Conservation (phyloP, 2,329 filamentous ascomycete genomes). For the Penicillium corylophilum region DNA sequence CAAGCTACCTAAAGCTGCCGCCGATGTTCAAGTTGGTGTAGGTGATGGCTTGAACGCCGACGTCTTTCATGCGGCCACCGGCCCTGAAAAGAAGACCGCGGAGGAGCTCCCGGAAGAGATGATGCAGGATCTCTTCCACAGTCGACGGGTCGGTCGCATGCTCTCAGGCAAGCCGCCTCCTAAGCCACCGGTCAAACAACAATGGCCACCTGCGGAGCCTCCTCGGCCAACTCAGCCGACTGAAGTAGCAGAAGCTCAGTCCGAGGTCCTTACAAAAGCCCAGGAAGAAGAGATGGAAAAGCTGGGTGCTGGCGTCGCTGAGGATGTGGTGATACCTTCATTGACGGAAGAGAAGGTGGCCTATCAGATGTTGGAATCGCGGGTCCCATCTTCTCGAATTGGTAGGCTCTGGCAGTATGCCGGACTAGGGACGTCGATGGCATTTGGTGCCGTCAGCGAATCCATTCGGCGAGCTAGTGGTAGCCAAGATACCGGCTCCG, state of each 20-base stretch:
- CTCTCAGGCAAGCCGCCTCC: slow-evolving; percentile 47
- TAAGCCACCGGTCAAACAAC: neutral
- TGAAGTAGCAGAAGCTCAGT: neutral
- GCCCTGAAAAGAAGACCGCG: slow-evolving; percentile 23
- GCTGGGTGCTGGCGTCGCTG: slow-evolving; percentile 49
- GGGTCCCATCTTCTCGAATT: slow-evolving; percentile 82
- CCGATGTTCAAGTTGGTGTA: slow-evolving; percentile 46
- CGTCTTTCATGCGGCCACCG: slow-evolving; percentile 49
- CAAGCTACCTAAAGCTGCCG: slow-evolving; percentile 56
- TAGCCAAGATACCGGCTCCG: slow-evolving; percentile 64
- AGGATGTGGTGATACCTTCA: slow-evolving; percentile 33
- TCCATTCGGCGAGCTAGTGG: slow-evolving; percentile 77
- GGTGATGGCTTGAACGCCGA: slow-evolving; percentile 54
- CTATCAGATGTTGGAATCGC: slow-evolving; percentile 81
- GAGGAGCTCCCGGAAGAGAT: slow-evolving; percentile 56
- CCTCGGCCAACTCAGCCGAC: neutral
- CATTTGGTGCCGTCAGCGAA: slow-evolving; percentile 86
- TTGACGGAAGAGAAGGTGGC: slow-evolving; percentile 29
- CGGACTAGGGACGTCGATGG: slow-evolving; percentile 90
- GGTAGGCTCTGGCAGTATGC: slow-evolving; percentile 93
- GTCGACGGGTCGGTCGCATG: slow-evolving; percentile 56
- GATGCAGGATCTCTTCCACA: slow-evolving; percentile 63
- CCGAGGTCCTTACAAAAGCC: slow-evolving; percentile 6
- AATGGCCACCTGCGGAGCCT: neutral
- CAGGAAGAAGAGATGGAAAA: slow-evolving; percentile 44